These are phyloP conservation scores for Lactifluus volemus DNA, from an alignment of 768 basidiomycete genomes.

Conservation along the genomic window DNA sequence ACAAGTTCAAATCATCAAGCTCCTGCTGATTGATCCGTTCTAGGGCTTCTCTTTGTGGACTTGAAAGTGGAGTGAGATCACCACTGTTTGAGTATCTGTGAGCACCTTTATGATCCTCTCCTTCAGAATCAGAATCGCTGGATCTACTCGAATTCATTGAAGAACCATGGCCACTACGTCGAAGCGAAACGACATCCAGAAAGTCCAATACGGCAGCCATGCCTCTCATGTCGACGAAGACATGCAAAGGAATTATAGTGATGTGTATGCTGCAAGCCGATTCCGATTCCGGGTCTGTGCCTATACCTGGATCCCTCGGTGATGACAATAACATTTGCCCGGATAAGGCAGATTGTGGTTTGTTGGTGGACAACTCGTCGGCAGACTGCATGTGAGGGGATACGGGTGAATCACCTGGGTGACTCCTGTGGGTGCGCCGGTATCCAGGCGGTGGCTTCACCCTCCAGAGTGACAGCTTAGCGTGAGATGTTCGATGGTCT, in stretches of 20 bases:
- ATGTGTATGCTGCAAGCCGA: slow-evolving; percentile 28
- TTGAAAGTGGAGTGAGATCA: slow-evolving; percentile 8
- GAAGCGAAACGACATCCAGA: slow-evolving; percentile 34
- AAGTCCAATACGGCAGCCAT: slow-evolving; percentile 39
- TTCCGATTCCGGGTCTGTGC: not conserved
- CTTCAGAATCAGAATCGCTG: not conserved
- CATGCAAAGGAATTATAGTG: slow-evolving; percentile 54
- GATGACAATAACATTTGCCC: slow-evolving; percentile 15
- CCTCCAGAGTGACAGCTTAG: slow-evolving; percentile 58
- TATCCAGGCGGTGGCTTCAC: slow-evolving; percentile 26
- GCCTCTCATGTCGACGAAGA: slow-evolving; percentile 62
- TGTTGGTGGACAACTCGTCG: not conserved
- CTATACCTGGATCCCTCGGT: not conserved
- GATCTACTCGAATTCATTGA: not conserved
- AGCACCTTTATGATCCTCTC: not conserved
- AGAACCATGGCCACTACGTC: not conserved
- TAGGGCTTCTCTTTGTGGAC: slow-evolving; percentile 25
- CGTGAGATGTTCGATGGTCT: slow-evolving; percentile 32
- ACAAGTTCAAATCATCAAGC: slow-evolving; percentile 51
- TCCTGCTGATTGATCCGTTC: slow-evolving; percentile 44
- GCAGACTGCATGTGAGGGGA: not conserved
- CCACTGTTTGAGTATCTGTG: not conserved
- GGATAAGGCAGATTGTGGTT: slow-evolving; percentile 13
- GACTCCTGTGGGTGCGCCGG: slow-evolving; percentile 5
- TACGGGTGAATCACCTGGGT: not conserved